phyloP scores from a whole-genome alignment of 345 rosid genomes.

The Psidium friedrichsthalianum region DNA sequence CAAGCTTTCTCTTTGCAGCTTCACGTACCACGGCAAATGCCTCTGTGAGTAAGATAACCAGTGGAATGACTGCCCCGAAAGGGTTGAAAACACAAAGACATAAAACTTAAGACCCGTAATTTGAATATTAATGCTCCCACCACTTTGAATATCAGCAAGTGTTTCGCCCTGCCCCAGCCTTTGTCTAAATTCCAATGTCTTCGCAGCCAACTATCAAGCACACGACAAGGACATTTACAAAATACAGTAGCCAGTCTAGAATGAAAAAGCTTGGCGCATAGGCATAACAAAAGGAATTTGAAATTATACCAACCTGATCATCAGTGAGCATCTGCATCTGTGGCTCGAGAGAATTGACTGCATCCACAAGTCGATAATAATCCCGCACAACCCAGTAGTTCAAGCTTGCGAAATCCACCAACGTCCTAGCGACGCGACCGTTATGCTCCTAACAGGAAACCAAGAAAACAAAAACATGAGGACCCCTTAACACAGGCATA shows the following conservation, averaged over 20 bases:
- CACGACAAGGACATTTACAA: neutral
- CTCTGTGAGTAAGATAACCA: constrained; percentile 20
- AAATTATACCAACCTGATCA: constrained; percentile 46
- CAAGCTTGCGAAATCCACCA: constrained; percentile 48
- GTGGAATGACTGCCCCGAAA: neutral
- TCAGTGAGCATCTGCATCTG: constrained; percentile 47
- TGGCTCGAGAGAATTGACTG: constrained; percentile 57
- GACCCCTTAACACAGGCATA: neutral
- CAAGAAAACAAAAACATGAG: neutral
- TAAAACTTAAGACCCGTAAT: neutral
- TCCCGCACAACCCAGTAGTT: constrained; percentile 89
- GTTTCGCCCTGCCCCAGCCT: constrained; percentile 57
- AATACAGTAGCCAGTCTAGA: neutral
- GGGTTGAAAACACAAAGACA: neutral
- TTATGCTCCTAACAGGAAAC: constrained; percentile 8
- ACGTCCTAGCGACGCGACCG: constrained; percentile 30
- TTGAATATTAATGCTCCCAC: constrained; percentile 14
- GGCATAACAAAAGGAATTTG: neutral
- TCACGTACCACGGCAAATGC: constrained; percentile 81
- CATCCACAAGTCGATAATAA: constrained; percentile 63
- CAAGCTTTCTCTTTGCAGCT: constrained; percentile 85
- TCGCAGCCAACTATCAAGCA: constrained; percentile 48
- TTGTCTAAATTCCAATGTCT: constrained; percentile 61
- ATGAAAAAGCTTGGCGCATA: neutral
- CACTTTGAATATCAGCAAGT: constrained; percentile 73